Conservation (phyloP, 768 basidiomycete genomes). For the Termitomyces sp. region DNA sequence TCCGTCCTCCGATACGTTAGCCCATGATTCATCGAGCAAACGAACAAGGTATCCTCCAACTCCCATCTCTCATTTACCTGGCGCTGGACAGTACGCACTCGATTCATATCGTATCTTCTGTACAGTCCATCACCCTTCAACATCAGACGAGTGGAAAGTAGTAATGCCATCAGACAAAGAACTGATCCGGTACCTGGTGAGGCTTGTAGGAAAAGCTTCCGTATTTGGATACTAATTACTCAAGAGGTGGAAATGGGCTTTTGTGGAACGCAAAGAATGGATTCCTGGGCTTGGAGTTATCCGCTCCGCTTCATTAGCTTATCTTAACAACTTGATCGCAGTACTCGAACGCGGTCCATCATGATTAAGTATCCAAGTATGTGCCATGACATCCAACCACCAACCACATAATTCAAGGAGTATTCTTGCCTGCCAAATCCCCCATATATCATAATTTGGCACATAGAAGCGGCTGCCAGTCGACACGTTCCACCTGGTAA, state of each 20-base stretch:
- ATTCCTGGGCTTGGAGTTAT: constrained; percentile 40
- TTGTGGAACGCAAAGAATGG: constrained; percentile 50
- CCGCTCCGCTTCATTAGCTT: constrained; percentile 32
- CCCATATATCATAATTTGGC: constrained; percentile 29
- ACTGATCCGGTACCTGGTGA: constrained; percentile 61
- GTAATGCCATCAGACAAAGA: constrained; percentile 71
- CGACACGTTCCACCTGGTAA: constrained; percentile 56
- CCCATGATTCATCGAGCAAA: constrained; percentile 13
- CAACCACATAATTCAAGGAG: background rate
- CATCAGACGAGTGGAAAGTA: constrained; percentile 53
- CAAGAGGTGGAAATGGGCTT: constrained; percentile 76
- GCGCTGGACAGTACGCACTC: constrained; percentile 67
- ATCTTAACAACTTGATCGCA: constrained; percentile 36
- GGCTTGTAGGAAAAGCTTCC: constrained; percentile 24
- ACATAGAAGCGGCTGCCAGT: constrained; percentile 53
- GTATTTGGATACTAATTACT: background rate
- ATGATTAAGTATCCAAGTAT: background rate
- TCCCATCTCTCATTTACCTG: constrained; percentile 56
- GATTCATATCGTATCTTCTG: constrained; percentile 79
- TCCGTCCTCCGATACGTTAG: background rate
- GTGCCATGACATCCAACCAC: background rate
- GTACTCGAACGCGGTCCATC: constrained; percentile 25
- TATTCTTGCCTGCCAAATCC: background rate
- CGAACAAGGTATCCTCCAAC: constrained; percentile 40
- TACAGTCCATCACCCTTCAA: constrained; percentile 26